Evolutionary conservation across 148 eudicot genomes (phyloP), one percentile per base, ranked within the genome.

Genomic region (Rhododendron simsii): DNA sequence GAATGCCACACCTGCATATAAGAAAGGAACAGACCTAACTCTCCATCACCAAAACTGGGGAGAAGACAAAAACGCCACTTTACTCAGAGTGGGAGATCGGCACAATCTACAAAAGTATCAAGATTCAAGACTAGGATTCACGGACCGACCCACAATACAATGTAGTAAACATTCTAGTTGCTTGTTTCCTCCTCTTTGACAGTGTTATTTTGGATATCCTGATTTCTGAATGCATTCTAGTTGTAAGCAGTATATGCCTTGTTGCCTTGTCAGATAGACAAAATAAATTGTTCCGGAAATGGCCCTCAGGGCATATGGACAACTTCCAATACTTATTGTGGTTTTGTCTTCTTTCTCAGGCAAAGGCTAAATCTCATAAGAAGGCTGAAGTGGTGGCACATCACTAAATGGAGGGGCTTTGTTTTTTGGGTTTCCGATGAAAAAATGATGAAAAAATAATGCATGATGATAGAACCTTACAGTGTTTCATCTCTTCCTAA

Each of bases 401-500:
- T 84, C 86, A 84, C 53, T 84, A 23, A 84, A 75, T 71, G 81
- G 69, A 23, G 81, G 9, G 39, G 20, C 41, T 61, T 47, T 39
- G 4, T 79, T 82, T 88, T 84, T 67, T 47, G 59, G 76, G 21
- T 15, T 37, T 55, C 7, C 1, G 21, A 69, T 78, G 47, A 51
- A 51, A 51, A 51, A 51, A 39, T 44, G 18, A 15, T 0, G 5
- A 15, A 59, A 39, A 88, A 89, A 84, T 39, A 84, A 83, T 84
- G 86, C 83, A 71, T 84, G 89, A 87, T 61, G 85, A 81, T 86
- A 86, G 84, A 81, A 71, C 85, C 30, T 61, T 41, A 55, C 73
- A 55, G 4, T 7, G 26, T 37, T 55, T 75, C 21, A 20, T 84
- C 35, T 23, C 23, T 50, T 21, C 81, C 69, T 35, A 16, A 50